Base-by-base conservation (phyloP, 2,329 filamentous ascomycete genomes). In the Talaromyces islandicus region DNA sequence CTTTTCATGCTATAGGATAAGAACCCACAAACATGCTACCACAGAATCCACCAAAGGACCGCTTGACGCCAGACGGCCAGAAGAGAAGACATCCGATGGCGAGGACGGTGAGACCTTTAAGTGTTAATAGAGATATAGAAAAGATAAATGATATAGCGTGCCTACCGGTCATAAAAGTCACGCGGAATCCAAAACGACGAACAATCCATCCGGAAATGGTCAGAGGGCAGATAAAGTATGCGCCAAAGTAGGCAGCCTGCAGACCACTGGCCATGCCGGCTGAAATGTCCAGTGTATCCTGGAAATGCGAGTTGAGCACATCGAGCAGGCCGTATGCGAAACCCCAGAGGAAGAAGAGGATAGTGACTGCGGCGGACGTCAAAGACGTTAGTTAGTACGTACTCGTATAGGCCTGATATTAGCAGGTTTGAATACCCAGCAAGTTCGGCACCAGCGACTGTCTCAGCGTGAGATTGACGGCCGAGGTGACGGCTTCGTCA, bases 61-160 rank as follows among this genome's bases (percentile, higher is more conserved):
- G 81, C 61, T 91, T 83, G 10, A 92, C 84, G 7, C 88, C 88
- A 1, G 87, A 88, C 0, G 90, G 90, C 90, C 90, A 94, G 76
- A 93, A 76, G 92, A 91, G 64, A 3, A 59, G 58, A 53, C 38
- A 32, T 5, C 54, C 58, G 30, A 52, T 21, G 30, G 54, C 32
- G 29, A 43, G 29, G 25, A 38, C n/a, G 12, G 21, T 32, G 11
- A 38, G 38, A 38, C 54, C 14, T 21, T 17, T 3, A 32, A 32
- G 10, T 32, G 10, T 12, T 11, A 6, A 27, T 3, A 32, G 10
- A 32, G 10, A 32, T 9, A 32, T 9, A 32, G 10, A 32, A 12
- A 32, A 32, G 3, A 10, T 11, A 9, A 30, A 30, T 30, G 2
- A 30, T 30, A 30, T 25, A 7, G 91, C 80, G 60, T 75, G 80